Base-by-base conservation (phyloP, 345 rosid genomes). In the Pugionium cornutum region DNA sequence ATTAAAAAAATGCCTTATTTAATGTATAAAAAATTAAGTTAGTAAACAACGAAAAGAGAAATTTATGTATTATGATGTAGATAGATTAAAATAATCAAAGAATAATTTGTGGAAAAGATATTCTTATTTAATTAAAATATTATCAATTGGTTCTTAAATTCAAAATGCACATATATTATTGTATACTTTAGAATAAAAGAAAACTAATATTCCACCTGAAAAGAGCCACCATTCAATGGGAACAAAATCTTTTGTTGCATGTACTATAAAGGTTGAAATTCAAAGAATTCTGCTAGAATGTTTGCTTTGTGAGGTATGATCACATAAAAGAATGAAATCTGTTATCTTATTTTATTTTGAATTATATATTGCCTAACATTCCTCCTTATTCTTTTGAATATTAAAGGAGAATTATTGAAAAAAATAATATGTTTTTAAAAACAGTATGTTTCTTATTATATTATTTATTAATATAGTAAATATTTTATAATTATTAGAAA, bases 181-280 rank as follows among this genome's bases (percentile, higher is more conserved):
- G 9, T 11, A 41, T 46, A 46, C 49, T 44, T 43, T 58, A 57
- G 36, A 65, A 52, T 11, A 6, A 59, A 59, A 59, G 50, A 51
- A 32, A 66, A 30, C n/a, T 66, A 59, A 59, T 59, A 73, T 73
- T 73, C 77, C 62, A 58, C 72, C 72, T 66, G 72, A 73, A 66
- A 73, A 73, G 61, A 66, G 55, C 67, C 49, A 73, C 77, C 67
- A 66, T 66, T 73, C 72, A 73, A 66, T 73, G 67, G 67, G 77
- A 73, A 73, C 77, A 73, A 66, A 66, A 66, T 73, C 63, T 73
- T 65, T 34, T 45, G 44, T 73, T 59, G 67, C 65, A 66, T 73
- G 72, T 73, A 66, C 77, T 60, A 66, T 73, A 73, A 73, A 73
- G 72, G 62, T 52, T 59, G 52, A 73, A 66, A 73, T 31, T 66